Percentiles rank a stretch among this genome's conserved stretches.
phyloP scores from a whole-genome alignment of 768 basidiomycete genomes.

The Auricularia auricula-judae region DNA sequence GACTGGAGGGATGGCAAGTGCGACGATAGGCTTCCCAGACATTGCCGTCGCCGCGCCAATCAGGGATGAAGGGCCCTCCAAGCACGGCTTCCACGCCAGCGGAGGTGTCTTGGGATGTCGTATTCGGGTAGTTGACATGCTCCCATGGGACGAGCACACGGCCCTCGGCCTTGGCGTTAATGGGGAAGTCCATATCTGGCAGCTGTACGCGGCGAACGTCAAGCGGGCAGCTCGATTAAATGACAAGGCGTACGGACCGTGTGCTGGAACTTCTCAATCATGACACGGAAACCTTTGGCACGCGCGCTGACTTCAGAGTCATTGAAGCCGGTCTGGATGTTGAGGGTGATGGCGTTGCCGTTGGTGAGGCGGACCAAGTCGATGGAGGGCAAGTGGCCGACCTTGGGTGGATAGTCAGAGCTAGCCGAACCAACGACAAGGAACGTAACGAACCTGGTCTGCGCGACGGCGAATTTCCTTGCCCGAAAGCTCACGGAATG shows the following conservation, averaged over 20 bases:
- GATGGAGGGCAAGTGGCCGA: slow-evolving; percentile 70
- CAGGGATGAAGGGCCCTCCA: slow-evolving; percentile 57
- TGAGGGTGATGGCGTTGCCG: slow-evolving; percentile 50
- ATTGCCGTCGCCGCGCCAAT: slow-evolving; percentile 74
- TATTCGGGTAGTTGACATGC: slow-evolving; percentile 58
- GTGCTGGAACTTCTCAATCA: slow-evolving; percentile 61
- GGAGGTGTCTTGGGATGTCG: slow-evolving; percentile 34
- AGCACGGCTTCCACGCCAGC: slow-evolving; percentile 47
- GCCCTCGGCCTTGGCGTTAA: slow-evolving; percentile 91
- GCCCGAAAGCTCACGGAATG: slow-evolving; percentile 71
- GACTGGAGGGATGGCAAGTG: slow-evolving; percentile 71
- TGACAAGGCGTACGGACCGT: slow-evolving; percentile 30
- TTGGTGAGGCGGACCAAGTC: slow-evolving; percentile 71
- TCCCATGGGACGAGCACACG: slow-evolving; percentile 93
- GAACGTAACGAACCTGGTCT: slow-evolving; percentile 34
- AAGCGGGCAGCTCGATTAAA: neutral
- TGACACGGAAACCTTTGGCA: slow-evolving; percentile 62
- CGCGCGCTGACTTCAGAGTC: slow-evolving; percentile 67
- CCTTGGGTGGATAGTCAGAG: slow-evolving; percentile 27
- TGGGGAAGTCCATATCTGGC: slow-evolving; percentile 89
- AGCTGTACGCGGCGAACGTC: slow-evolving; percentile 33
- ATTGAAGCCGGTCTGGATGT: slow-evolving; percentile 42
- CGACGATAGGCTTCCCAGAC: slow-evolving; percentile 94
- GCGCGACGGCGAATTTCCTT: slow-evolving; percentile 60
- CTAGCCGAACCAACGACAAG: neutral